Evolutionary conservation across 257 asterid species (phyloP), one percentile per base, ranked within the genome.

Genomic region (Capsicum baccatum): DNA sequence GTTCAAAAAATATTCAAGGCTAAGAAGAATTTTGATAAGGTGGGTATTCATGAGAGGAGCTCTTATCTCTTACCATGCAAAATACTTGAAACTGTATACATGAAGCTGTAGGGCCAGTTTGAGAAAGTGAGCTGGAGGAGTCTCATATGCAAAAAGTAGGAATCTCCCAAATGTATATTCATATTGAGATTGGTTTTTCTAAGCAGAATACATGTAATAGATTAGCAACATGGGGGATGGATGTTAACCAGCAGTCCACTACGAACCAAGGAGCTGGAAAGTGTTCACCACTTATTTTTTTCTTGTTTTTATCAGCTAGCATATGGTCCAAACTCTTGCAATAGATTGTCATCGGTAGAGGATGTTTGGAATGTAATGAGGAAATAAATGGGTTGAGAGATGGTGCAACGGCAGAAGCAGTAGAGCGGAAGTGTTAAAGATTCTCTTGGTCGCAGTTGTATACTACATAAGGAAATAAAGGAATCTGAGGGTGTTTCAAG

Each of bases 261-360:
- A 21, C 21, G 15, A 11, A 54, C 58, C 58, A 54, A 6, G 17
- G 58, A 54, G 66, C 33, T 59, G 66, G 6, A 59, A 59, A 59
- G 19, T 59, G 66, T 59, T 59, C 69, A 62, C 69, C 69, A 62
- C 15, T 60, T 60, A 14, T 60, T 60, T 62, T 62, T 62, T 39
- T 62, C 39, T 62, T 21, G 69, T 19, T 19, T 15, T 21, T 19
- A 9, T 62, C 69, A 62, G 39, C 69, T 62, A 62, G 69, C 39
- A 62, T 62, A 21, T 62, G 69, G 69, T 60, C 69, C 39, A 62
- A 21, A 19, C 69, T 62, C 69, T 62, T 21, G 21, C 39, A 62
- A 21, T 62, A 37, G 35, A 37, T 62, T 62, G 69, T 37, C 15
- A 62, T 62, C 39, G 10, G 6, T 19, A 62, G 69, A 21, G 69